Base-by-base conservation (phyloP, 2,329 filamentous ascomycete genomes). In the Fusarium heterosporum region DNA sequence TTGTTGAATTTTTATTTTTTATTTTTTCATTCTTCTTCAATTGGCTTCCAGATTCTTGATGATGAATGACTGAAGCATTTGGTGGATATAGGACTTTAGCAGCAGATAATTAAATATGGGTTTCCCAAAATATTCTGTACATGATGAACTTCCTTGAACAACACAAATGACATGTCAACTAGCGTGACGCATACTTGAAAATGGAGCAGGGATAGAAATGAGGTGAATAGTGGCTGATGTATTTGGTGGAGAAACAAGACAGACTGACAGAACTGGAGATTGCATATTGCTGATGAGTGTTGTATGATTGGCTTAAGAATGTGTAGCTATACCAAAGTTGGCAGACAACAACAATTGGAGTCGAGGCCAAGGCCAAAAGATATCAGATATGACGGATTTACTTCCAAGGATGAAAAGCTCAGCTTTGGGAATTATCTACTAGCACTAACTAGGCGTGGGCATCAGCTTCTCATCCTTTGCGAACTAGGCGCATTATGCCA, bases 41-140 rank as follows among this genome's bases (percentile, higher is more conserved):
- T 25, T 46, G 34, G 41, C 41, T 47, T 55, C 16, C 42, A 52
- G 29, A 58, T 62, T 54, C 34, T 62, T 25, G 32, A 54, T 12
- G 26, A 54, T 43, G 55, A 49, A 47, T 54, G 34, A 43, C 16
- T 51, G 30, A 34, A 19, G 29, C 17, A 43, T 48, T 55, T 61
- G 61, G 60, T n/a, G 49, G 50, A 43, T 49, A 61, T 56, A 50
- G 28, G 22, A 49, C 49, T 48, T 39, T n/a, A 36, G 41, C 19
- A 61, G 57, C 48, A 47, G 34, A 46, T 41, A 69, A 62, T 58
- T 36, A 54, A 46, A 55, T 25, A 47, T 32, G 26, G 50, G 34
- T 42, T 25, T 32, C 14, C 49, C 40, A 56, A 55, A 57, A 45
- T 26, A 63, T 38, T 25, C 45, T 26, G 10, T 47, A 29, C 29